Base-by-base conservation (phyloP, 768 basidiomycete species). In the Cubamyces sp. region DNA sequence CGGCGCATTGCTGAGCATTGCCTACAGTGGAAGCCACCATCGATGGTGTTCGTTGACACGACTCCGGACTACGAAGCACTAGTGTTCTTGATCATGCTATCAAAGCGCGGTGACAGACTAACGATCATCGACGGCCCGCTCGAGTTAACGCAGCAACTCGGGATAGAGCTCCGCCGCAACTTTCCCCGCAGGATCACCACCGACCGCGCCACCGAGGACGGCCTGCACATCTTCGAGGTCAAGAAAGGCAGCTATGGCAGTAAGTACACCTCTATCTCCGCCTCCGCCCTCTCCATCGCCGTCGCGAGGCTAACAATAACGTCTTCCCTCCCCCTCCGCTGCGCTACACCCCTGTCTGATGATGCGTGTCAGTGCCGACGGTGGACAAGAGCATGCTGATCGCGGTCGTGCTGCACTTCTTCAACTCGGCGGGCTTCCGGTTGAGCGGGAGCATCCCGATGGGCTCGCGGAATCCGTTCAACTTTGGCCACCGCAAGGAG, bases 361-460 rank as follows among this genome's bases (percentile, higher is more conserved):
- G 30, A 15, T 23, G 19, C 34, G n/a, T 11, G 15, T 15, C 16
- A 82, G 82, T 70, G 51, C 66, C 76, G 23, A 76, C 80, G 67
- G 73, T 83, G 23, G 81, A 85, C 65, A 81, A 82, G 30, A 75
- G 81, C 42, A 71, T 83, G 19, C 87, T 90, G 68, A 75, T 85
- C 39, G 84, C 87, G 68, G 83, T 87, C 66, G 78, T 88, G 21
- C 75, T 91, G 23, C 84, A 85, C 65, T 82, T 84, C 62, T 78
- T 91, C 64, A 78, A 75, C 65, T 73, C 75, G 21, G 74, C 84
- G 57, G 83, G 86, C 12, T 92, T 82, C 71, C 79, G 81, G 50
- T 81, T 92, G 15, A 84, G 87, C 65, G 87, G 88, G 1, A 82
- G 86, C 21, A 73, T 92, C n/a, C 83, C 85, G 0, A 79, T 92